Conservation (phyloP, 2,329 filamentous ascomycete genomes). For the Lachnellula arida region DNA sequence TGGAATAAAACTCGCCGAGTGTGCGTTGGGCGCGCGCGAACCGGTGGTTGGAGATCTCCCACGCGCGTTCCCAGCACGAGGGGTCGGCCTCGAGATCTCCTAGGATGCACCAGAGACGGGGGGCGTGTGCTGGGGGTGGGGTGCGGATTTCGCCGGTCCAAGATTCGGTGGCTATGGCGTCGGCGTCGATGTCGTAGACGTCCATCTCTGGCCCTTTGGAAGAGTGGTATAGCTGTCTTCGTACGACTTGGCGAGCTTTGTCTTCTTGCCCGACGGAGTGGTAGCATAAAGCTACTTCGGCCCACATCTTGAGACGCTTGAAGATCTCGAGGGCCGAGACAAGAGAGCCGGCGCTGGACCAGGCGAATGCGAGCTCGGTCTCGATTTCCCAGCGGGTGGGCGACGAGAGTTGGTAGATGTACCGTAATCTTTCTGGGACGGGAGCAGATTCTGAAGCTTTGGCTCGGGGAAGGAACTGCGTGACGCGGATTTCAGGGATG, state of each 20-base stretch:
- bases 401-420: conserved; percentile 77
- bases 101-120: conserved; percentile 86
- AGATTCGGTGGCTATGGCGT: conserved; percentile 52
- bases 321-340: conserved; percentile 93
- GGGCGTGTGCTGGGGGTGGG: conserved; percentile 74
- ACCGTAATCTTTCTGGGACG: conserved; percentile 69
- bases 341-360: conserved; percentile 83
- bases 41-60: conserved; percentile 75
- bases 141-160: conserved; percentile 59
- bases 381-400: conserved; percentile 93
- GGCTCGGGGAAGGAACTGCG: conserved; percentile 75
- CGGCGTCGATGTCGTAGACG: conserved; percentile 43
- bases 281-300: conserved; percentile 82
- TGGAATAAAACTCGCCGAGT: conserved; percentile 72
- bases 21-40: conserved; percentile 87
- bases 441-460: conserved; percentile 74
- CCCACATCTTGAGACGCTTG: conserved; percentile 87
- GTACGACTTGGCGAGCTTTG: conserved; percentile 72
- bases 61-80: conserved; percentile 75
- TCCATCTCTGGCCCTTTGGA: conserved; percentile 40
- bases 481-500: conserved; percentile 46
- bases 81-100: conserved; percentile 80
- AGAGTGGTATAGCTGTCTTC: conserved; percentile 72
- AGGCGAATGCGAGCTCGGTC: conserved; percentile 86
- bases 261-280: conserved; percentile 59